Base-by-base conservation (phyloP, 805 yeast species). In the Suhomyces kilbournensis region DNA sequence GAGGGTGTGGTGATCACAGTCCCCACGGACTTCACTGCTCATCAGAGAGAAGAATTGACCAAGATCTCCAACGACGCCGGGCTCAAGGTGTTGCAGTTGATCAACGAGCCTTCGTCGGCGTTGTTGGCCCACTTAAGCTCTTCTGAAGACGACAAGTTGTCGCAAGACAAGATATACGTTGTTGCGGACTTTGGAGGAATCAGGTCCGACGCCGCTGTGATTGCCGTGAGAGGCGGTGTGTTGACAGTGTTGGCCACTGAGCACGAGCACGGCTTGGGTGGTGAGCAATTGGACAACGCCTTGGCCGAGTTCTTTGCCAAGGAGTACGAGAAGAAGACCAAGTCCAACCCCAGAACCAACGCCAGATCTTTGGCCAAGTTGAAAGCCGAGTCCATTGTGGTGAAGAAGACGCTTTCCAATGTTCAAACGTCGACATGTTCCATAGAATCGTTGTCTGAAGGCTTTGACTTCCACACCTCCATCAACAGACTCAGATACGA, bases 161-260 rank as follows among this genome's bases (percentile, higher is more conserved):
- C 63, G 51, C 73, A 82, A 59, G 96, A 90, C 73, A 86, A 86
- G 77, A 72, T 89, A 54, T 85, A 85, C 65, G 96, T 90, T 47
- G 97, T 94, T 60, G 96, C 96, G 51, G 99, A 94, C 72, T 89
- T 94, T 64, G 99, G 99, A 70, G 97, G 97, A 67, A 80, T 91
- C 61, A 83, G 98, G 74, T 86, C 96, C 42, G 98, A 94, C 68
- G 97, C 92, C 56, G 97, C 98, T 54, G 92, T 94, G 48, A 77
- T 94, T 63, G 85, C 97, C 40, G 88, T 86, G 50, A 85, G 97
- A 77, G 97, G 97, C 58, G 99, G 99, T 64, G 82, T 94, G 60
- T 80, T 89, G 74, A 93, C 99, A 51, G 78, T 90, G 46, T 78
- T 94, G 61, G 86, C 96, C 54, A 90, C 97, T 59, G 83, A 84